Evolutionary conservation across 2,329 filamentous ascomycete genomes (phyloP).

Genomic region (Trichoderma arundinaceum): DNA sequence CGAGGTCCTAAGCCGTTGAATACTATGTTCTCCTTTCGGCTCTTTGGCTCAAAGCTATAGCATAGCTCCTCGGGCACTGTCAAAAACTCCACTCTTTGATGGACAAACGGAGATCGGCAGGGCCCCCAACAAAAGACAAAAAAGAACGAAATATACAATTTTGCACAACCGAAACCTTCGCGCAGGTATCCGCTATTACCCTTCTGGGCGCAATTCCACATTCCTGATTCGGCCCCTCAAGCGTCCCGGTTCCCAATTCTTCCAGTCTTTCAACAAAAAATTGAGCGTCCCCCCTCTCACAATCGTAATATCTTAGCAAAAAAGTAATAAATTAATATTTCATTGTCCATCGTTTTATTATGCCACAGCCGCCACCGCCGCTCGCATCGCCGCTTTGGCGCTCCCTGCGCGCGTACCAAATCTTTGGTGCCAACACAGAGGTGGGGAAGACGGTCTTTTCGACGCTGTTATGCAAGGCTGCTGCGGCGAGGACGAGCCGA

Average conservation of each 20-base stretch:
- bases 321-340: neutral
- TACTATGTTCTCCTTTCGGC: neutral
- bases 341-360: neutral
- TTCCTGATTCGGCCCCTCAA: neutral
- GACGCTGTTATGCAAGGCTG: constrained; percentile 71
- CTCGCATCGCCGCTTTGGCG: constrained; percentile 69
- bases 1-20: neutral
- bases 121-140: constrained; percentile 18
- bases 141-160: neutral
- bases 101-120: constrained; percentile 28
- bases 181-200: constrained; percentile 18
- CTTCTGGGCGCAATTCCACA: constrained; percentile 14
- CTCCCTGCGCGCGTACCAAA: constrained; percentile 70
- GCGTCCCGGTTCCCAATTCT: neutral
- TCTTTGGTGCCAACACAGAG: constrained; percentile 84
- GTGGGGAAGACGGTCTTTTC: constrained; percentile 85
- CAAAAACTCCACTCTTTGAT: neutral
- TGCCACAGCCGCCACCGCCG: constrained; percentile 44
- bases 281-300: neutral
- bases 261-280: neutral
- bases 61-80: neutral
- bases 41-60: neutral
- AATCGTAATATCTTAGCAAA: neutral
- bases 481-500: constrained; percentile 58
- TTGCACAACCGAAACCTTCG: neutral